Evolutionary conservation across 805 yeast genomes (phyloP), one percentile per base, ranked within the genome.

Genomic region (Yamadazyma olivae): DNA sequence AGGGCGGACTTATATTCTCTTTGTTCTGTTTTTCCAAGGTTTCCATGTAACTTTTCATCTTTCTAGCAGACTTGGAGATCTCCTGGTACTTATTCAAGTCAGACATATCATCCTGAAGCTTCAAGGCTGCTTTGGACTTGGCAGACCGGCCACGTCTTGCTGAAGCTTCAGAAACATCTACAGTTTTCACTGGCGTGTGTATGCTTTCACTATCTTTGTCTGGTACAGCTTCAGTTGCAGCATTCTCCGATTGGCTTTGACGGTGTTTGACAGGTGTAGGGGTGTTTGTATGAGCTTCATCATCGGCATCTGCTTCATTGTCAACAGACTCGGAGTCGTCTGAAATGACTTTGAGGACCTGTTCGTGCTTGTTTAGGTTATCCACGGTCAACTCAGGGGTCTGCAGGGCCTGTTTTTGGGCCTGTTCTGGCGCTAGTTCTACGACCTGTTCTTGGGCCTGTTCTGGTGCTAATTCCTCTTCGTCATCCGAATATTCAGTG

Each of bases 91-190:
- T 70, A 49, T 82, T 83, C 44, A 85, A 67, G 31, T 81, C 81
- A 39, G 74, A 75, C 71, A 86, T 83, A 53, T 81, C 78, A 8
- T 72, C 71, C 48, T 82, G 91, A 12, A 86, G 61, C 51, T 78
- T 80, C 39, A 63, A 61, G 1, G 79, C 80, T 0, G 95, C 95
- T 48, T 71, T 76, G 26, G 71, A 69, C 30, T 81, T 80, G 1
- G 95, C 95, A 27, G 75, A 72, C 33, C 85, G 56, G 2, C 71
- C 59, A 10, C 45, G 20, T 23, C 40, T 36, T 21, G 32, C 16
- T 6, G 31, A 18, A 15, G 5, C 10, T 17, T 32, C 33, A 14
- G 4, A 17, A 33, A 14, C 23, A 10, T 20, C 23, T 20, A 10
- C 23, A 22, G 33, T 32, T 16, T 24, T 26, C 15, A 7, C 25